Percentiles rank a stretch among this genome's conserved stretches.
Evolutionary conservation across 768 basidiomycete species (phyloP).

Genomic region (Hydnum rufescens): DNA sequence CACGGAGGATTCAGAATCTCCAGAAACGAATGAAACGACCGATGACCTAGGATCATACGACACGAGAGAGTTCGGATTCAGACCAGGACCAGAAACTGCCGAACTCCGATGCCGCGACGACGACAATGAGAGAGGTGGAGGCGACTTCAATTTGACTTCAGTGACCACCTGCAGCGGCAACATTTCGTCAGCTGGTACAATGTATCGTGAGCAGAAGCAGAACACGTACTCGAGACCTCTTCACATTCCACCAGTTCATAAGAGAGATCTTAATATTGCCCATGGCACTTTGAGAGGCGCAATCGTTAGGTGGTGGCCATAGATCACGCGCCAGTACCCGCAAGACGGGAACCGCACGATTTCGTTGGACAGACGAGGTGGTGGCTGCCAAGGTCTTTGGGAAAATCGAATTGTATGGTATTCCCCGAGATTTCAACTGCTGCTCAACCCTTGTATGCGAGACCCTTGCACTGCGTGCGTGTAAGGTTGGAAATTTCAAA

Average conservation of each 20-base stretch:
- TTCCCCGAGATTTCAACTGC: conserved; percentile 65
- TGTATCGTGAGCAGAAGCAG: conserved; percentile 5
- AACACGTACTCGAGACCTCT: conserved; percentile 32
- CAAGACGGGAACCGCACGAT: conserved; percentile 56
- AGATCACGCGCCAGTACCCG: conserved; percentile 70
- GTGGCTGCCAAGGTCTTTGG: conserved; percentile 18
- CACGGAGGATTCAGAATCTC: conserved; percentile 73
- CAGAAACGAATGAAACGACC: conserved; percentile 73
- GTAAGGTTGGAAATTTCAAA: no score
- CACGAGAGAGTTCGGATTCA: conserved; percentile 71
- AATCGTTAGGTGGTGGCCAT: conserved; percentile 19
- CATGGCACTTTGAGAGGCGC: conserved; percentile 1
- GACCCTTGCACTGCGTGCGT: conserved; percentile 76
- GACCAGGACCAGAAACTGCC: conserved; percentile 24
- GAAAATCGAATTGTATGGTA: conserved; percentile 58
- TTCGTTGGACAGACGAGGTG: conserved; percentile 23
- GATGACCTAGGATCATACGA: conserved; percentile 80
- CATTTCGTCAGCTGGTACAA: not conserved
- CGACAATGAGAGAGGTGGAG: conserved; percentile 47
- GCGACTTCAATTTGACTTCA: conserved; percentile 77
- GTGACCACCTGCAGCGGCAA: conserved; percentile 45
- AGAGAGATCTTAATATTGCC: conserved; percentile 10
- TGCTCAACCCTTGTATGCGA: conserved; percentile 78
- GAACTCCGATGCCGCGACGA: conserved; percentile 11
- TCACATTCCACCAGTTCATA: conserved; percentile 83